Evolutionary conservation across 1,284 basidiomycete species (phyloP).

Genomic region (Malassezia nana): DNA sequence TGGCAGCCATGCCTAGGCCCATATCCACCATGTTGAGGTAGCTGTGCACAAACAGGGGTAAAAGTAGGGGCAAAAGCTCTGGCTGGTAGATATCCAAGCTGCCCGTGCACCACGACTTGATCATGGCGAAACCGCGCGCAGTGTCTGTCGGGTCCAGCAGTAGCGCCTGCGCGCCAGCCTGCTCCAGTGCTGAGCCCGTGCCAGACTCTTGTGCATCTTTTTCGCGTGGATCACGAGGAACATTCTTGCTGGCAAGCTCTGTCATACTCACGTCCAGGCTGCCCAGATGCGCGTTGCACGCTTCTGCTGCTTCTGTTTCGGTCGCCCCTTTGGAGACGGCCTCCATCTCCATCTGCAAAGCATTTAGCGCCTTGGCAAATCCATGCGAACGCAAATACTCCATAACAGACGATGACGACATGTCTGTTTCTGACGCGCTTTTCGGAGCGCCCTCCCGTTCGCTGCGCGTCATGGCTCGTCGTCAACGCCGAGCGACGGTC

Average conservation of each 20-base stretch:
- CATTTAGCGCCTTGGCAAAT: conserved; percentile 65
- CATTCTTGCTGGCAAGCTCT: conserved; percentile 47
- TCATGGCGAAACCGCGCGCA: conserved; percentile 71
- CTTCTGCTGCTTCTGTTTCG: conserved; percentile 24
- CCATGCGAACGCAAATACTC: conserved; percentile 77
- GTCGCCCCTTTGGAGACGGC: conserved; percentile 29
- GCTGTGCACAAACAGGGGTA: conserved; percentile 94
- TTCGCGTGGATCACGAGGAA: conserved; percentile 39
- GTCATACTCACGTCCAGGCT: conserved; percentile 57
- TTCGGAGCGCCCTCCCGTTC: neutral
- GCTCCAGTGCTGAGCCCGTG: conserved; percentile 45
- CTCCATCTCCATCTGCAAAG: conserved; percentile 61
- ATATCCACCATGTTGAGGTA: conserved; percentile 87
- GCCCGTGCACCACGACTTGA: conserved; percentile 88
- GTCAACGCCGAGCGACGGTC: neutral
- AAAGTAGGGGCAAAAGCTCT: conserved; percentile 81
- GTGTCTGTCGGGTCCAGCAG: conserved; percentile 78
- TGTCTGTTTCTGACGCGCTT: neutral
- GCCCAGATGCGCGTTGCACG: conserved; percentile 46
- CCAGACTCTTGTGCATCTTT: conserved; percentile 21
- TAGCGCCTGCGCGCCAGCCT: conserved; percentile 63
- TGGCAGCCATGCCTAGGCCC: conserved; percentile 69
- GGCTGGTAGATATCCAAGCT: conserved; percentile 75
- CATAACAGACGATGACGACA: conserved; percentile 53
- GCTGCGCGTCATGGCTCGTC: neutral